phyloP scores from a whole-genome alignment of 2,329 filamentous ascomycete species.

The Neoarthrinium moseri region DNA sequence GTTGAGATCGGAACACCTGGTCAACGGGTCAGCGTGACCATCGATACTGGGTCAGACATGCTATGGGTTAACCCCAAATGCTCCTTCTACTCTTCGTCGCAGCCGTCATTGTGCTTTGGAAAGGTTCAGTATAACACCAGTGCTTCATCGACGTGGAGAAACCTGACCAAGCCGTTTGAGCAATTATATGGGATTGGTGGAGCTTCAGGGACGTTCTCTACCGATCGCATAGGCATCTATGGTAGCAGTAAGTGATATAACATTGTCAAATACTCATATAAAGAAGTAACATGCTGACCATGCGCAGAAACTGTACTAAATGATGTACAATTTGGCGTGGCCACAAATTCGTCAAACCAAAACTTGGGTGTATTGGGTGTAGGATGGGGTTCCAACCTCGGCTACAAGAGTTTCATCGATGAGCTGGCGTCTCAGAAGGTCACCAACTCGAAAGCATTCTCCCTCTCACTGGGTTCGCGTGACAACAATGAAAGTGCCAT shows the following conservation, averaged over 20 bases:
- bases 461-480: slow-evolving; percentile 48
- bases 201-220: slow-evolving; percentile 55
- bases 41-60: slow-evolving; percentile 65
- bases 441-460: slow-evolving; percentile 38
- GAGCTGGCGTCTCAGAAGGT: slow-evolving; percentile 56
- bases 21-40: slow-evolving; percentile 51
- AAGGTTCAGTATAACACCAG: slow-evolving; percentile 41
- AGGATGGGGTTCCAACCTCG: slow-evolving; percentile 52
- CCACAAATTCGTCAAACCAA: slow-evolving; percentile 41
- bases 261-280: too few species aligned
- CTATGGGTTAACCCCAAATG: slow-evolving; percentile 51
- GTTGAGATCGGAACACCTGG: slow-evolving; percentile 58
- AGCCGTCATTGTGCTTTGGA: slow-evolving; percentile 30
- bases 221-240: slow-evolving; percentile 56
- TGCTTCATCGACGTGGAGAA: slow-evolving; percentile 31
- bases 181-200: slow-evolving; percentile 58
- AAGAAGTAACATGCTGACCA: too few species aligned
- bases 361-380: slow-evolving; percentile 58
- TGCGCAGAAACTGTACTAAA: slow-evolving; percentile 47
- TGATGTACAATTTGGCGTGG: slow-evolving; percentile 55
- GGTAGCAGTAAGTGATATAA: too few species aligned
- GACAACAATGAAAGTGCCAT: slow-evolving; percentile 33
- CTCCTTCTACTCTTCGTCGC: slow-evolving; percentile 38
- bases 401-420: slow-evolving; percentile 63
- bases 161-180: slow-evolving; percentile 38